Base-by-base conservation (phyloP, 2,329 filamentous ascomycete genomes). In the Tolypocladium album region DNA sequence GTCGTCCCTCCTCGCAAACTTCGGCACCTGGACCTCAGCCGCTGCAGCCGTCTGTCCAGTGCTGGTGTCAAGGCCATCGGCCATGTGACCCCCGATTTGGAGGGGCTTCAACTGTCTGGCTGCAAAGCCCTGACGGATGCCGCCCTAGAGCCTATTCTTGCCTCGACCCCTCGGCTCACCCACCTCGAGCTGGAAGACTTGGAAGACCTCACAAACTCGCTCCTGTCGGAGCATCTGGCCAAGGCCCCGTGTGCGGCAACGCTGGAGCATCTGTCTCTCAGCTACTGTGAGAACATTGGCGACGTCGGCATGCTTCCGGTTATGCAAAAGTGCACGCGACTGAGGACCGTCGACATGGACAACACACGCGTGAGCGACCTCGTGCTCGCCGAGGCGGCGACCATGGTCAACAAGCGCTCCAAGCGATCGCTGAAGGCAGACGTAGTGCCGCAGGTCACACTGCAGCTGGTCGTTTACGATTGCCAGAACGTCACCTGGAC, bases 401-500 rank as follows among this genome's bases (percentile, higher is more conserved):
- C 84, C n/a, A 89, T 90, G 77, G 83, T 96, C 20, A 85, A 87
- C 60, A 78, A 79, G 58, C 88, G 91, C 78, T 74, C 79, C 2
- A 67, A 70, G 58, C 76, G 75, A 53, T 75, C 76, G n/a, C 73
- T 74, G 12, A 70, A 72, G 57, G 69, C 71, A 36, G 66, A 71
- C 57, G 67, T 72, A 6, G 65, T 72, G 4, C 86, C 87, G 3
- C 73, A 74, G 43, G 71, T 89, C 20, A 89, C 89, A 9, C 78
- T 97, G 2, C 83, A 84, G 52, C 77, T 97, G 64, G 88, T 92
- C 0, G 87, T 93, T 9, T 99, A 94, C 70, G 94, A 99, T 75
- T 97, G 93, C 71, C 85, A 88, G 64, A 90, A 93, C 67, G 86
- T 97, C 3, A 96, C 91, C 1, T 97, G 93, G 93, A 89, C 90